Evolutionary conservation across 148 eudicot genomes (phyloP).

Genomic region (Rhododendron kiyosumense): DNA sequence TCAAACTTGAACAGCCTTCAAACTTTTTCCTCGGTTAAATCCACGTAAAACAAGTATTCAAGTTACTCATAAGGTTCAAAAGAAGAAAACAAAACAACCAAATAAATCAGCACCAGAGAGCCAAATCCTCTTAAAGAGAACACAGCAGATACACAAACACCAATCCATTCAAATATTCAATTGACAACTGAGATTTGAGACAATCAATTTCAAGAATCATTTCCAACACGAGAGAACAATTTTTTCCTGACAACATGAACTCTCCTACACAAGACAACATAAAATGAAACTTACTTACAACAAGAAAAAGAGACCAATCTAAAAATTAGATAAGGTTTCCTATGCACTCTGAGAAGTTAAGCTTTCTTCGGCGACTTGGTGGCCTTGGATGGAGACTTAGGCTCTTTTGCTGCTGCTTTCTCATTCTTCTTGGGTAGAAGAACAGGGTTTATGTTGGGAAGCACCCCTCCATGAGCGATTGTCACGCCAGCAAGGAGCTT

Average conservation of each 20-base stretch:
- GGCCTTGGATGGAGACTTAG: slow-evolving; percentile 36
- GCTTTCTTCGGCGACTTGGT: slow-evolving; percentile 39
- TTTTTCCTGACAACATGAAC: neutral
- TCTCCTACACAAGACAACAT: neutral
- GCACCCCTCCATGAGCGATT: slow-evolving; percentile 36
- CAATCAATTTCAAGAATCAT: slow-evolving; percentile 1
- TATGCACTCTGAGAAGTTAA: neutral
- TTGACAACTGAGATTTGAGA: neutral
- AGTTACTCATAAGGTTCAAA: neutral
- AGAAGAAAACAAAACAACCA: neutral
- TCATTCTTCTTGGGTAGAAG: slow-evolving; percentile 34
- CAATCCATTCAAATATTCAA: neutral
- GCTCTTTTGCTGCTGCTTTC: slow-evolving; percentile 20
- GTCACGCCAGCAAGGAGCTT: slow-evolving; percentile 41
- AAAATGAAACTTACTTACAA: neutral
- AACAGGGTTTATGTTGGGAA: slow-evolving; percentile 39
- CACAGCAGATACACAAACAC: neutral
- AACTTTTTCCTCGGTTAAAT: neutral
- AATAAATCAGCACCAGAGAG: neutral
- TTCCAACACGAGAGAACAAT: neutral
- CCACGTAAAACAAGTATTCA: neutral
- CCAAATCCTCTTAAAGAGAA: neutral
- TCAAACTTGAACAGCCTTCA: neutral
- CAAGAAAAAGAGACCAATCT: neutral
- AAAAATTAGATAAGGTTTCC: neutral